These are phyloP conservation scores for Marsdenia floribunda DNA, from an alignment of 257 asterid genomes.

Conservation along the genomic window DNA sequence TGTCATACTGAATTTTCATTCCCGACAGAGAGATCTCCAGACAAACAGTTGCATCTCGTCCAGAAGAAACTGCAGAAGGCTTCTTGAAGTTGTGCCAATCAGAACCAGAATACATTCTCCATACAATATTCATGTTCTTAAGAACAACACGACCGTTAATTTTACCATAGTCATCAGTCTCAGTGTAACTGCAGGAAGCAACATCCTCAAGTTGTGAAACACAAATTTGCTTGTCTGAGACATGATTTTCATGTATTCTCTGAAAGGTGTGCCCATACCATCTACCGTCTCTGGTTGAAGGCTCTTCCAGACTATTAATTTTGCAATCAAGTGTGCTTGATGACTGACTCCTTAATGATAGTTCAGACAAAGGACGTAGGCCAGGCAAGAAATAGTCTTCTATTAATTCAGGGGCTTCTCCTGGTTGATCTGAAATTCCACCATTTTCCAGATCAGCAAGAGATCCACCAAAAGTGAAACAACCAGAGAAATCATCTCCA, in stretches of 20 bases:
- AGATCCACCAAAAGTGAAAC: conserved; percentile 20
- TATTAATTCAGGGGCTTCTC: conserved; percentile 46
- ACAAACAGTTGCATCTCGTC: conserved; percentile 53
- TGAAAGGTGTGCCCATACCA: conserved; percentile 65
- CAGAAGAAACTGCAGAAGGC: conserved; percentile 33
- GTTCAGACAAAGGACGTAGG: conserved; percentile 59
- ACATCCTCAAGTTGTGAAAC: conserved; percentile 29
- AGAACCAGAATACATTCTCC: conserved; percentile 89
- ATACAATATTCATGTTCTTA: conserved; percentile 67
- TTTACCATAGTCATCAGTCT: conserved; percentile 38
- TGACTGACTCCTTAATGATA: conserved; percentile 34
- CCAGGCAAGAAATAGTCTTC: conserved; percentile 89
- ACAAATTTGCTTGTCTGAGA: conserved; percentile 43
- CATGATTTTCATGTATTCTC: conserved; percentile 73
- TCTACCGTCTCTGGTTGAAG: conserved; percentile 45
- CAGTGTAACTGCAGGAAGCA: conserved; percentile 45
- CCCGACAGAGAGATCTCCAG: conserved; percentile 72
- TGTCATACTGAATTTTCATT: conserved; percentile 54
- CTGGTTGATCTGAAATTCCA: conserved; percentile 39
- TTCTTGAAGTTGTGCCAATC: conserved; percentile 63
- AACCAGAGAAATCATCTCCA: conserved; percentile 19
- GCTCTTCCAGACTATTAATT: conserved; percentile 24
- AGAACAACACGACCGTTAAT: conserved; percentile 60
- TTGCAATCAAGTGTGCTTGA: conserved; percentile 23
- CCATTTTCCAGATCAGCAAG: conserved; percentile 27